Base-by-base conservation (phyloP, 2,329 filamentous ascomycete genomes). In the Talaromyces verruculosus region DNA sequence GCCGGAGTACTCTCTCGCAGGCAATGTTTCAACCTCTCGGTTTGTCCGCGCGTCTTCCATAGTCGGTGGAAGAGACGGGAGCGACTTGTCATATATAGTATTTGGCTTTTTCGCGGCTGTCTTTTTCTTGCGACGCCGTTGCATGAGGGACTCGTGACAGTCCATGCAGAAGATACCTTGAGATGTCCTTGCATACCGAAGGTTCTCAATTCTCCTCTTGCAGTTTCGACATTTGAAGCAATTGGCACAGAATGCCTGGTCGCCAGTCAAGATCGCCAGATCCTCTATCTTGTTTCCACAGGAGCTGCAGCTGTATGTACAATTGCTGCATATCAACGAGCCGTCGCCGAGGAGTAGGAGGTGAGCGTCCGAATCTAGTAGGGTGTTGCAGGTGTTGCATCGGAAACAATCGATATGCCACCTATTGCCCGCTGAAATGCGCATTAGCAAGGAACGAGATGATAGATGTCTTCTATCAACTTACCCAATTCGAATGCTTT, bases 141-240 rank as follows among this genome's bases (percentile, higher is more conserved):
- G 92, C 93, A 98, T 98, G 63, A 99, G 81, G 33, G 92, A 95
- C 79, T 99, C 95, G 76, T 99, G 95, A 77, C 95, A 99, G 74
- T 90, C 93, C 95, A 99, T 99, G 82, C 95, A 99, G 77, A 99
- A 98, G 72, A 99, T 99, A 67, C 95, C 95, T 79, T 98, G 95
- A 7, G 94, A 97, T 1, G 95, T 99, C 75, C 95, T 89, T 64
- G 95, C 95, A 87, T 98, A 99, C 77, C 94, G 89, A 69, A 99
- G 84, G 77, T 99, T 99, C 80, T 99, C 95, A 68, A 99, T 99
- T 83, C 97, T 97, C 77, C 91, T 89, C 83, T 98, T 99, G 84
- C 95, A 99, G 78, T 98, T 99, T 73, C 95, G 87, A 81, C 95
- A 99, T 73, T 93, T 88, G 82, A 99, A 99, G 81, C 95, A 99